Percentiles rank a stretch among this genome's conserved stretches.
phyloP scores from a whole-genome alignment of 2,329 filamentous ascomycete species.

The Fusarium coicis region DNA sequence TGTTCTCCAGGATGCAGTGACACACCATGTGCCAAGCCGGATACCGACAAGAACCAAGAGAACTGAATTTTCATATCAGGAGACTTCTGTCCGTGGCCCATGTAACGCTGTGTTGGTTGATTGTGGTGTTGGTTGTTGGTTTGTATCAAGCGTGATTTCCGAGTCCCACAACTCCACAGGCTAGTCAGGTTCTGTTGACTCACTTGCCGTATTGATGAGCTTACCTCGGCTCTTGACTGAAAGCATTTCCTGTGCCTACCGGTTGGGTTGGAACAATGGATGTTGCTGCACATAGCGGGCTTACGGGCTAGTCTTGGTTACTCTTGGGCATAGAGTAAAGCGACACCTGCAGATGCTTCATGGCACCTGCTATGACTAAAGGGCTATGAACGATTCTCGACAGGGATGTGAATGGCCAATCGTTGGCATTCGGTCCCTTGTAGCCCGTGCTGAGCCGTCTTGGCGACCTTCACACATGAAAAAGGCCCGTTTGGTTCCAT shows the following conservation, averaged over 20 bases:
- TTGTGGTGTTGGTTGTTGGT: background rate
- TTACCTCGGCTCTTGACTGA: background rate
- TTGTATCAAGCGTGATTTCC: background rate
- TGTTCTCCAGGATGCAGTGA: too few relatives aligned
- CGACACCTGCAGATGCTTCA: too few relatives aligned
- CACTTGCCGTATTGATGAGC: background rate
- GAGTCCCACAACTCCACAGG: background rate
- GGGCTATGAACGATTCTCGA: background rate
- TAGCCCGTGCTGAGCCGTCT: background rate
- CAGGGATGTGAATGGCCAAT: background rate
- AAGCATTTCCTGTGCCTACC: rapidly evolving
- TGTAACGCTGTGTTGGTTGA: background rate
- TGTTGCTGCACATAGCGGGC: too few relatives aligned
- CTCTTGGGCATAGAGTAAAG: background rate
- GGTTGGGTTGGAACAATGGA: background rate
- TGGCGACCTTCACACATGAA: background rate
- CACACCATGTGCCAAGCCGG: background rate
- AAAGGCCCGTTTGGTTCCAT: background rate
- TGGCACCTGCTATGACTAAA: too few relatives aligned
- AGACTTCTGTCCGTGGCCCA: background rate
- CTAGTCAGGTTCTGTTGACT: background rate
- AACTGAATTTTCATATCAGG: background rate
- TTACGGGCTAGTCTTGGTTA: background rate
- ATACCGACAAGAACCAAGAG: background rate
- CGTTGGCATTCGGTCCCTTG: background rate